Base-by-base conservation (phyloP, 768 basidiomycete genomes). In the Podaxis mareebaensis region DNA sequence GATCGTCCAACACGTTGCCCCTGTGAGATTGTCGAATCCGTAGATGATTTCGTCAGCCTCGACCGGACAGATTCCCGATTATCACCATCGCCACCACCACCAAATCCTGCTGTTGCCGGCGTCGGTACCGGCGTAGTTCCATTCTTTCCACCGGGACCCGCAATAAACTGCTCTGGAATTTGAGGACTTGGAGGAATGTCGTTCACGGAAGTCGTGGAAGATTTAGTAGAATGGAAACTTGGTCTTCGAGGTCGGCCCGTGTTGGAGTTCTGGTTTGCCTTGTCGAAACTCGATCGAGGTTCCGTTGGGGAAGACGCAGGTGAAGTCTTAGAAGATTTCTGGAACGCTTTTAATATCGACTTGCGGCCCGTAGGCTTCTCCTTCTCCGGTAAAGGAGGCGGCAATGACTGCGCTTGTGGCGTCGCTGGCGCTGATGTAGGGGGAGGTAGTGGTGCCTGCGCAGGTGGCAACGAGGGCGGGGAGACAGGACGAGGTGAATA, bases 171-270 rank as follows among this genome's bases (percentile, higher is more conserved):
- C 51, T 79, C 79, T 48, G 88, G 87, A 58, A 90, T 79, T 64
- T 75, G 83, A 17, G 87, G 90, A 67, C 84, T 90, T 7, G 86
- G 84, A 5, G 89, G 87, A 58, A 88, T 82, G 28, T 58, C 58
- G 24, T 54, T 53, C 5, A 87, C 84, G 11, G 76, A 74, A 7
- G 73, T 71, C 12, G 70, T 68, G 4, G 75, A 76, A 30, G 68
- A 66, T 53, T 77, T 73, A 15, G 77, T 73, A n/a, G 78, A 62
- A 39, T 62, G 61, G 61, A 62, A 56, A 55, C 61, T 62, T 6
- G 61, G 53, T 36, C 44, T 61, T 44, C 52, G 60, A 36, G 60
- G 36, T 48, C 53, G 30, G 28, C 61, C 42, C 12, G 38, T 40
- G 24, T 24, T 51, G 38, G 44, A 33, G 76, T n/a, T 75, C 73